Evolutionary conservation across 2,329 filamentous ascomycete species (phyloP).

Genomic region (Fusarium drepaniforme): DNA sequence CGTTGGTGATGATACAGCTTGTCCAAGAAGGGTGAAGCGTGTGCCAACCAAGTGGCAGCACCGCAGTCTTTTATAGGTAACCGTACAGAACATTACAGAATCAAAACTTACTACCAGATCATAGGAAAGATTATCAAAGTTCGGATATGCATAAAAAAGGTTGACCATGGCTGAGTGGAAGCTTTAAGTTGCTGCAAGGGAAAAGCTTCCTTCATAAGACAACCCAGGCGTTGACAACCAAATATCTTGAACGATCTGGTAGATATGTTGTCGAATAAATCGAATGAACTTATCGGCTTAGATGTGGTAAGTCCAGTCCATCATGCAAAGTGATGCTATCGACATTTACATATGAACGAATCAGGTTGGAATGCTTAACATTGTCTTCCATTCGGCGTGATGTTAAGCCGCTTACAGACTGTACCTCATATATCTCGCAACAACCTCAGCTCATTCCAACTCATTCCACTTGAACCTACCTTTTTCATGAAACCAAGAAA

Average conservation of each 20-base stretch:
- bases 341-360: background rate
- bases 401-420: conserved; percentile 29
- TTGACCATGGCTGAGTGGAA: background rate
- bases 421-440: background rate
- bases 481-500: background rate
- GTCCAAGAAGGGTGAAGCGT: background rate
- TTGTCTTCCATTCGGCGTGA: conserved; percentile 10
- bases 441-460: background rate
- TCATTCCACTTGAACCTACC: background rate
- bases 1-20: background rate
- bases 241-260: background rate
- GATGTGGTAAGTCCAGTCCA: background rate
- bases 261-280: background rate
- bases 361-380: background rate
- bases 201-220: background rate
- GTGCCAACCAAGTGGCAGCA: background rate
- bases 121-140: background rate
- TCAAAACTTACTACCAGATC: background rate
- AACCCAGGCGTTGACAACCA: too few species aligned
- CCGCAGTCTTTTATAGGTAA: background rate
- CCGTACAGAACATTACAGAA: background rate
- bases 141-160: background rate
- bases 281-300: background rate
- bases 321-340: background rate
- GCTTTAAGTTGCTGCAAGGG: background rate